Conservation (phyloP, 2,329 filamentous ascomycete genomes). For the Claviceps africana region DNA sequence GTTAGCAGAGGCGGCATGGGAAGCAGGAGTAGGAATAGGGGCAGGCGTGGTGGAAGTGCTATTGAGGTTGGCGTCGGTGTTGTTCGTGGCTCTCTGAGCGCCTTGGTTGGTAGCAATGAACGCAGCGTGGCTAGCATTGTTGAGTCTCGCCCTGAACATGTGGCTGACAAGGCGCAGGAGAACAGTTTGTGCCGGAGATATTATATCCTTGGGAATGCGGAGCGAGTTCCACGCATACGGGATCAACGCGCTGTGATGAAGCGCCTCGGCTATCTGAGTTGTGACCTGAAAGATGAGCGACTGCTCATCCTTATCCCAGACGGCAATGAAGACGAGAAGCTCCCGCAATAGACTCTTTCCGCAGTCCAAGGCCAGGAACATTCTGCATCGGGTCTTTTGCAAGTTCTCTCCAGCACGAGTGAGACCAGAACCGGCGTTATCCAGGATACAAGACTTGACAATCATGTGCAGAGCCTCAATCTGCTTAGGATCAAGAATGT, state of each 20-base stretch:
- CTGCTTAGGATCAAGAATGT: slow-evolving; percentile 86
- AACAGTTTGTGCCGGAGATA: slow-evolving; percentile 87
- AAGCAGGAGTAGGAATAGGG: neutral
- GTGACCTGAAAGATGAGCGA: slow-evolving; percentile 95
- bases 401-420: slow-evolving; percentile 63
- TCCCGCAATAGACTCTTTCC: slow-evolving; percentile 81
- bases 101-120: slow-evolving; percentile 8
- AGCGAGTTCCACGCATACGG: slow-evolving; percentile 88
- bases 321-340: slow-evolving; percentile 87
- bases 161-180: slow-evolving; percentile 82
- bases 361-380: slow-evolving; percentile 78
- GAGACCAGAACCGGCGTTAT: slow-evolving; percentile 57
- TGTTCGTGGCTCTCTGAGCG: slow-evolving; percentile 22
- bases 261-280: slow-evolving; percentile 86
- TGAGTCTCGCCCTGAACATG: slow-evolving; percentile 54
- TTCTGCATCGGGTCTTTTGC: slow-evolving; percentile 79
- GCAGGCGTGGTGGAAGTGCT: neutral
- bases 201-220: slow-evolving; percentile 86
- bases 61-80: slow-evolving; percentile 7
- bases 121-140: slow-evolving; percentile 17
- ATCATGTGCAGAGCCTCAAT: slow-evolving; percentile 97
- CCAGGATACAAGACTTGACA: slow-evolving; percentile 85
- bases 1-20: neutral
- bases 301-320: slow-evolving; percentile 89
- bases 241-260: slow-evolving; percentile 76